These are phyloP conservation scores for Pyrenophora graminea DNA, from an alignment of 2,329 filamentous ascomycete genomes.

Conservation along the genomic window DNA sequence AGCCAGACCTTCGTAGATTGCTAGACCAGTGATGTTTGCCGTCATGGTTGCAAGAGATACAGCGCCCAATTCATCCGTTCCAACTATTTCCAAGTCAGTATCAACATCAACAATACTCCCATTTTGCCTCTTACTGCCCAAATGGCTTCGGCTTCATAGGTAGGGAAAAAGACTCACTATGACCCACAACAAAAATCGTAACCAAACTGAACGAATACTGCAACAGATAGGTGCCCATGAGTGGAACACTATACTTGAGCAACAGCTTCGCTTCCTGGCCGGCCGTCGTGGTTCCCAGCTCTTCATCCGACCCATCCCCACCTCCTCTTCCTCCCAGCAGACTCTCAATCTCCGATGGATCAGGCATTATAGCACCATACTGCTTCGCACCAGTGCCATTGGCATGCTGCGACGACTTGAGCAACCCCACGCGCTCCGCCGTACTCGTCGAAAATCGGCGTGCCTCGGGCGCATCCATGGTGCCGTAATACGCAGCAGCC, in stretches of 20 bases:
- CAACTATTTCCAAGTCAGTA: slow-evolving; percentile 32
- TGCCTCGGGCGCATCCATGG: slow-evolving; percentile 40
- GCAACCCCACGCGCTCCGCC: slow-evolving; percentile 32
- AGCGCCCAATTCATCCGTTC: slow-evolving; percentile 58
- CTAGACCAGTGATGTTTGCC: slow-evolving; percentile 59
- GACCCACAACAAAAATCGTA: slow-evolving; percentile 58
- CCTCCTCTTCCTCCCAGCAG: slow-evolving; percentile 28
- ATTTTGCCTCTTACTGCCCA: no score
- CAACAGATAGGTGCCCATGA: slow-evolving; percentile 59
- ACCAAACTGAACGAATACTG: slow-evolving; percentile 59
- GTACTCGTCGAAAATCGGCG: slow-evolving; percentile 38
- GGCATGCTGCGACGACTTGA: slow-evolving; percentile 22
- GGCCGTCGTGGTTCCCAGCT: slow-evolving; percentile 27
- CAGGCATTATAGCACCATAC: slow-evolving; percentile 35
- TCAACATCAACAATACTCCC: not conserved
- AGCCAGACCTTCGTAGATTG: slow-evolving; percentile 57
- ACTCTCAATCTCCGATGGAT: slow-evolving; percentile 34
- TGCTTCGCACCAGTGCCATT: slow-evolving; percentile 20
- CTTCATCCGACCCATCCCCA: slow-evolving; percentile 19
- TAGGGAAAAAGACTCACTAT: slow-evolving; percentile 30
- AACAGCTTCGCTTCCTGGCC: slow-evolving; percentile 41
- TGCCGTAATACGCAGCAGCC: slow-evolving; percentile 13
- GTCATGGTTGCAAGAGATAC: slow-evolving; percentile 59
- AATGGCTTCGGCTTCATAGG: no score
- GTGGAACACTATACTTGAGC: slow-evolving; percentile 52